These are phyloP conservation scores for Cryphonectria nitschkei DNA, from an alignment of 2,329 filamentous ascomycete species.

Conservation along the genomic window DNA sequence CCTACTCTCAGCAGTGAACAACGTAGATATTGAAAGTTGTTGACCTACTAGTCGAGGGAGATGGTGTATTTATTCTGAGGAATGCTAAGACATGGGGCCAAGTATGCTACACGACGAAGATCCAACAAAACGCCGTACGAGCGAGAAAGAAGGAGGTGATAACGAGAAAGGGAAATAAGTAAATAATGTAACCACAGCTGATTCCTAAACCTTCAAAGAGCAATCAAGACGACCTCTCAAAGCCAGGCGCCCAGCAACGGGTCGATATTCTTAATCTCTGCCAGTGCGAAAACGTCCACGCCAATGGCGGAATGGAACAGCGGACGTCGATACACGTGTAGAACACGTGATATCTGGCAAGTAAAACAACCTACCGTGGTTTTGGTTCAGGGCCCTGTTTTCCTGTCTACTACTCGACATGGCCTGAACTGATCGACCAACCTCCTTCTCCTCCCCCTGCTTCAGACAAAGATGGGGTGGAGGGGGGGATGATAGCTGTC, in stretches of 20 bases:
- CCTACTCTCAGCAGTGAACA: not conserved
- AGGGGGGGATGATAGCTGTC: not conserved
- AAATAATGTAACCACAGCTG: constrained; percentile 38
- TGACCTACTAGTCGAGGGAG: not conserved
- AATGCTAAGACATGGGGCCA: not conserved
- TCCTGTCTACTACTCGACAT: not conserved
- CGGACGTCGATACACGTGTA: constrained; percentile 33
- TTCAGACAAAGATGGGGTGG: too few species aligned
- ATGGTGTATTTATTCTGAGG: not conserved
- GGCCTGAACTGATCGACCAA: not conserved
- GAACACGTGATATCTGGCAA: constrained; percentile 33
- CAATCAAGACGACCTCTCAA: constrained; percentile 37
- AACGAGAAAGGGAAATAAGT: not conserved
- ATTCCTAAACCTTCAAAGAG: constrained; percentile 37
- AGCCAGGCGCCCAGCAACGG: constrained; percentile 40
- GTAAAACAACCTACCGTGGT: constrained; percentile 2
- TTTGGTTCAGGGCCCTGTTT: not conserved
- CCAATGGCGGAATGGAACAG: constrained; percentile 31
- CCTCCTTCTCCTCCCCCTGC: not conserved
- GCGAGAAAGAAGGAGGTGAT: not conserved
- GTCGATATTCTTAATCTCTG: constrained; percentile 33
- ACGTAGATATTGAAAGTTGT: not conserved
- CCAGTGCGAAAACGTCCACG: constrained; percentile 36
- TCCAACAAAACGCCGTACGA: not conserved
- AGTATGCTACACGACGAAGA: not conserved